Conservation (phyloP, 257 asterid genomes). For the Cordia subcordata region DNA sequence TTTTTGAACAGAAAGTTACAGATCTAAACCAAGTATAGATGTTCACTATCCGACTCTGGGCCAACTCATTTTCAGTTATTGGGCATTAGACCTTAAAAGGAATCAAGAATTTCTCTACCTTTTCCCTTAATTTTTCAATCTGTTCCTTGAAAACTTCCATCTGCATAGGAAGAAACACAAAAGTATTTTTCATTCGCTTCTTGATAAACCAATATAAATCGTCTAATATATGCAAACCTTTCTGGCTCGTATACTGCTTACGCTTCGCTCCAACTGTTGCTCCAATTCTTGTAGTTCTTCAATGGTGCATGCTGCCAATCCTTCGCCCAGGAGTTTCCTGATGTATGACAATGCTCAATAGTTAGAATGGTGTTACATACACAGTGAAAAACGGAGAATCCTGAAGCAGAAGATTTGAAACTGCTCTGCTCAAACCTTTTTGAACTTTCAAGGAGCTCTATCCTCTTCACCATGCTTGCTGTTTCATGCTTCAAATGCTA, state of each 20-base stretch:
- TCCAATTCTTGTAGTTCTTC: conserved; percentile 81
- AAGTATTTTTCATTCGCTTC: neutral
- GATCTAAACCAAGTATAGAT: neutral
- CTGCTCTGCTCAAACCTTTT: conserved; percentile 42
- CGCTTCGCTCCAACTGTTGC: conserved; percentile 73
- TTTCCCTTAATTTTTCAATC: conserved; percentile 61
- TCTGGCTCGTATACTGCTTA: conserved; percentile 58
- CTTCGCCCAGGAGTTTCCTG: conserved; percentile 87
- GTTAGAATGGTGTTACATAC: neutral
- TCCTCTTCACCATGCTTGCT: conserved; percentile 62
- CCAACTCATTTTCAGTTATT: neutral
- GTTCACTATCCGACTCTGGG: neutral
- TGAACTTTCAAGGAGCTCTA: conserved; percentile 73
- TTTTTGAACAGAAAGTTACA: no score
- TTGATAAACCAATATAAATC: neutral
- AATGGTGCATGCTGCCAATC: conserved; percentile 50
- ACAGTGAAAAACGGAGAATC: neutral
- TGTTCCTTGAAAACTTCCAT: conserved; percentile 76
- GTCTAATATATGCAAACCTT: conserved; percentile 37
- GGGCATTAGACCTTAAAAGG: no score
- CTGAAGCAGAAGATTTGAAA: no score
- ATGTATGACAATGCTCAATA: neutral
- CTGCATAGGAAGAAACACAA: conserved; percentile 24
- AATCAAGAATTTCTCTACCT: conserved; percentile 32
- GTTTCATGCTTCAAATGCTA: conserved; percentile 68